Base-by-base conservation (phyloP, 1,284 basidiomycete species). In the Tylopilus sp. region DNA sequence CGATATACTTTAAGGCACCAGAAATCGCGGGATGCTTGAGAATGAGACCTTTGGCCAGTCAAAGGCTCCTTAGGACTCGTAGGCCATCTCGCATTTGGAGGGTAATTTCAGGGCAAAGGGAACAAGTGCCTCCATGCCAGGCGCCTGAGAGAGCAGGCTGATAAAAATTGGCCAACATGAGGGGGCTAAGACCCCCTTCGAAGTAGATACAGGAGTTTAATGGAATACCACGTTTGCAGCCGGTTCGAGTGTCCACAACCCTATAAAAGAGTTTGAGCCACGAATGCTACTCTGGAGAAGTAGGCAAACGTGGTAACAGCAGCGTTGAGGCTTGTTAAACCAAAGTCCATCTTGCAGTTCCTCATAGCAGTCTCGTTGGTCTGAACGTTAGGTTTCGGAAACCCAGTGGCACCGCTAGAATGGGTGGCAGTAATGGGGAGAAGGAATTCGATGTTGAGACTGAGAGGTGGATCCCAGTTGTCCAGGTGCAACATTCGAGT, bases 41-140 rank as follows among this genome's bases (percentile, higher is more conserved):
- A 65, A 90, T 87, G 18, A 90, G 79, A 68, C 91, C 90, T 62
- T 85, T 87, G 13, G 87, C 87, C 19, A 87, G 75, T 59, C 88
- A 82, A 74, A 91, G 87, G 12, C 70, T 66, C 26, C 75, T 78
- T 3, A 90, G 81, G 26, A 81, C 77, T 8, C 76, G 86, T 6
- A 83, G 71, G 1, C 88, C 89, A 64, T 83, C 82, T n/a, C 80
- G 75, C 0, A 81, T 81, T 73, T 88, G 1, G 81, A 84, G 0
- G 91, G 78, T 6, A 90, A 79, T 77, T 86, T 69, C 79, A 75
- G 68, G 58, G 70, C 64, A 39, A 68, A 59, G 36, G 77, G 67
- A 18, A 70, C 67, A 53, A 77, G 54, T 0, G 55, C 65, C 19
- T 74, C 54, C 49, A 72, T 61, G 18, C 70, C 65, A 5, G 68